Conservation (phyloP, 768 basidiomycete species). For the Suillus subaureus region DNA sequence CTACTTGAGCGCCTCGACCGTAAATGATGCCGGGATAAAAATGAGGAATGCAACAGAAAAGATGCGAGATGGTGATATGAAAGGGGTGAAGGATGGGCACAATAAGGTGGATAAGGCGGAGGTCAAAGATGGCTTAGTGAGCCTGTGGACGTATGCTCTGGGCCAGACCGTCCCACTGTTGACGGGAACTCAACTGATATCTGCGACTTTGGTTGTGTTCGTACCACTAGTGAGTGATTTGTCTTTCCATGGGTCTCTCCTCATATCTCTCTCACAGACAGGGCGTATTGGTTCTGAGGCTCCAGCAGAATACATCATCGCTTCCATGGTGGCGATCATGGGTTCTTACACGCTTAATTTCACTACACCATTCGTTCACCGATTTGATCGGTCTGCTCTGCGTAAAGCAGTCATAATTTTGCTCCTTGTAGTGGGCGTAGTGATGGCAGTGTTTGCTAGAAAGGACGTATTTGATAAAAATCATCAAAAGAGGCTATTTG, state of each 20-base stretch:
- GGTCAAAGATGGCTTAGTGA: conserved; percentile 38
- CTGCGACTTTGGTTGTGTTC: conserved; percentile 79
- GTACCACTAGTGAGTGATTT: conserved; percentile 72
- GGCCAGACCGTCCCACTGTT: conserved; percentile 59
- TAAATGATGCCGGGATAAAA: neutral
- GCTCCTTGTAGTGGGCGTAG: conserved; percentile 45
- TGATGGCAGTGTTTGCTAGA: conserved; percentile 63
- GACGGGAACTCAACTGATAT: conserved; percentile 56
- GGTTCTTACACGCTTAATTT: conserved; percentile 63
- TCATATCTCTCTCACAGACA: conserved; percentile 48
- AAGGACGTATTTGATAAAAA: conserved; percentile 72
- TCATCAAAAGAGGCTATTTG: conserved; percentile 88
- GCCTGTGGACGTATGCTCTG: conserved; percentile 64
- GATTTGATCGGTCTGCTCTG: conserved; percentile 53
- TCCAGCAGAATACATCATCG: conserved; percentile 88
- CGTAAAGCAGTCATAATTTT: conserved; percentile 45
- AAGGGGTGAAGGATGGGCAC: neutral
- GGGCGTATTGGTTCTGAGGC: conserved; percentile 82
- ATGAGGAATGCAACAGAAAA: neutral
- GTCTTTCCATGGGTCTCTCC: neutral
- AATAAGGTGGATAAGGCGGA: neutral
- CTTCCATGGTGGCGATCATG: conserved; percentile 65
- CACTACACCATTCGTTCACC: conserved; percentile 70
- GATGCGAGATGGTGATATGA: conserved; percentile 5
- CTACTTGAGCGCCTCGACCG: conserved; percentile 23